These are phyloP conservation scores for Castanea mollissima DNA, from an alignment of 306 rosid genomes.

Conservation along the genomic window DNA sequence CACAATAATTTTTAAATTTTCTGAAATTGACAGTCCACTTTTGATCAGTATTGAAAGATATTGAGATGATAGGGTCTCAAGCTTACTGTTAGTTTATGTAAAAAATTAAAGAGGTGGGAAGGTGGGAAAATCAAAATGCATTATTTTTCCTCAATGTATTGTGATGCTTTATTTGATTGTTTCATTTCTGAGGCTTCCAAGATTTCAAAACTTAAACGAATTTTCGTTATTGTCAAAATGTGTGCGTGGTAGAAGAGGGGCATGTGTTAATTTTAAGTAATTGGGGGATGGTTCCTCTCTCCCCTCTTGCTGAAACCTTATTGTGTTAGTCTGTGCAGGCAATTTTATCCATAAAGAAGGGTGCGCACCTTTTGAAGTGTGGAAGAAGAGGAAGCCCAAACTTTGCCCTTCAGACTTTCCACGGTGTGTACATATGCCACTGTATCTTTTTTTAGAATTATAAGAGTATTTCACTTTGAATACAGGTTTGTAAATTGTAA, in stretches of 20 bases:
- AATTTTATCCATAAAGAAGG: conserved; percentile 79
- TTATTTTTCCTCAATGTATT: neutral
- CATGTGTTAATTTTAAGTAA: neutral
- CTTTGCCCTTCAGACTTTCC: conserved; percentile 77
- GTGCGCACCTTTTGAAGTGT: conserved; percentile 73
- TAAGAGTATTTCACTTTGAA: neutral
- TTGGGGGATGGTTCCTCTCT: neutral
- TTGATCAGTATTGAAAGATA: neutral
- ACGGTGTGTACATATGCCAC: conserved; percentile 38
- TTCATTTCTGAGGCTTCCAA: neutral
- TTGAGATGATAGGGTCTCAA: neutral
- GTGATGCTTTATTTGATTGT: no score
- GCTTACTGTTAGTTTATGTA: neutral
- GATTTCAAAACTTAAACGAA: neutral
- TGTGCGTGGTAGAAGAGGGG: neutral
- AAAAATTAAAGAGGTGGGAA: neutral
- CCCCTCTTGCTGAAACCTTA: conserved; percentile 16
- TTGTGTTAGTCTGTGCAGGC: conserved; percentile 50
- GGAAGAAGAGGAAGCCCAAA: conserved; percentile 76
- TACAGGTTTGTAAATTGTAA: neutral
- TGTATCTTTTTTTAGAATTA: neutral
- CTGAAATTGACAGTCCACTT: neutral
- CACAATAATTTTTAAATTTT: neutral
- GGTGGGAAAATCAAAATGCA: neutral
- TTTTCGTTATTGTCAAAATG: neutral